Conservation (phyloP, 148 eudicot genomes). For the Cornus controversa region DNA sequence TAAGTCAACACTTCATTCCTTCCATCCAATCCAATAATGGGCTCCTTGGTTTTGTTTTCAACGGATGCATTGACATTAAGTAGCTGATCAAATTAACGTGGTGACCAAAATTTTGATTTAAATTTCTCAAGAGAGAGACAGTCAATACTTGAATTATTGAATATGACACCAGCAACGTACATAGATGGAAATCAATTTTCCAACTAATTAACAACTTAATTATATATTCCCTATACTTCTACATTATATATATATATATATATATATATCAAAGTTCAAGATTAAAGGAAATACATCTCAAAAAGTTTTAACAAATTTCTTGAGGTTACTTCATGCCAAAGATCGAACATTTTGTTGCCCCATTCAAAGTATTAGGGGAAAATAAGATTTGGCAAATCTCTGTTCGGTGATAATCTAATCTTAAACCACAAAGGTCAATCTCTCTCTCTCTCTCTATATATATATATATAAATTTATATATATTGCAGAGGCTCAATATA, state of each 20-base stretch:
- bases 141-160: background rate
- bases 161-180: no score
- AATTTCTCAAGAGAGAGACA: background rate
- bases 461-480: no score
- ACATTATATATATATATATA: no score
- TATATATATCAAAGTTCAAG: no score
- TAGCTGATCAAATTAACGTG: background rate
- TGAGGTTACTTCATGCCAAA: background rate
- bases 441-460: background rate
- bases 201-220: background rate
- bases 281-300: no score
- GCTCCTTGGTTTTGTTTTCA: background rate
- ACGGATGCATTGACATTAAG: background rate
- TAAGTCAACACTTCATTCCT: conserved; percentile 1
- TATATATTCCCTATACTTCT: background rate
- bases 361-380: background rate
- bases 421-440: conserved; percentile 22
- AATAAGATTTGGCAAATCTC: conserved; percentile 12
- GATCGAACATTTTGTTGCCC: background rate
- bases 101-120: background rate
- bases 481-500: background rate
- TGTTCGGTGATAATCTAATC: conserved; percentile 14
- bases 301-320: background rate
- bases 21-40: background rate
- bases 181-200: background rate